A percentile compares a stretch with the other conserved stretches of the same genome.
These are phyloP conservation scores for Penicillium roqueforti DNA, from an alignment of 495 filamentous ascomycete genomes.

Conservation along the genomic window DNA sequence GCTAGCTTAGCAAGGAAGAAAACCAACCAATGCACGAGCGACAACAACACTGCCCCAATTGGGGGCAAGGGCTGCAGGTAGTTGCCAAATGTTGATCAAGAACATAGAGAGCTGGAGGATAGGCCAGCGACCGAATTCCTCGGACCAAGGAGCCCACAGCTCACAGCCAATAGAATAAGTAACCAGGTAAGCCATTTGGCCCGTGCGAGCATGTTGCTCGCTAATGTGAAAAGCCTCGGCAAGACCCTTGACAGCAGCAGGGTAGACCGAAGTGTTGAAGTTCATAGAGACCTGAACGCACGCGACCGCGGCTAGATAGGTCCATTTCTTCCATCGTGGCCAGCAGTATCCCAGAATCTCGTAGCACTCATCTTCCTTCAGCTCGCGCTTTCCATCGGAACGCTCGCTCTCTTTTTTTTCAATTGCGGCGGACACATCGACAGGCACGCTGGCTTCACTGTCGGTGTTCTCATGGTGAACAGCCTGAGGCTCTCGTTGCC, in stretches of 20 bases:
- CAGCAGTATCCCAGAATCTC: constrained; percentile 62
- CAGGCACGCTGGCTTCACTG: background rate
- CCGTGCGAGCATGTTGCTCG: constrained; percentile 56
- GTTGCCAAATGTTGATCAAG: constrained; percentile 69
- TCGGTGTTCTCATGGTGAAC: background rate
- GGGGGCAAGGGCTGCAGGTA: constrained; percentile 63
- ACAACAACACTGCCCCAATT: constrained; percentile 64
- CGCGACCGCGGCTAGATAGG: constrained; percentile 64
- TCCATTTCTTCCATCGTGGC: constrained; percentile 68
- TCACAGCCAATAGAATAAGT: constrained; percentile 75
- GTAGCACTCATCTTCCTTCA: constrained; percentile 60
- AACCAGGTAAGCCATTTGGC: constrained; percentile 66
- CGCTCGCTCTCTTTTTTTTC: constrained; percentile 7
- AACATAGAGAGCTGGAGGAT: constrained; percentile 65
- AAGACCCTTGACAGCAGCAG: constrained; percentile 49
- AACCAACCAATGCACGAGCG: constrained; percentile 52
- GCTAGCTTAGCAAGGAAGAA: background rate
- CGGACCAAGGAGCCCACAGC: constrained; percentile 76
- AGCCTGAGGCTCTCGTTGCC: constrained; percentile 4
- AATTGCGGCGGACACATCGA: background rate
- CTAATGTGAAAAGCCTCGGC: constrained; percentile 58
- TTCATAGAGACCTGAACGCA: constrained; percentile 78
- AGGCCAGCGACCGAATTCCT: constrained; percentile 69
- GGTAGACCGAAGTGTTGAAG: constrained; percentile 48
- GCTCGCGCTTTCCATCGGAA: constrained; percentile 50